phyloP scores from a whole-genome alignment of 2,329 filamentous ascomycete species.

The Cladosporium sp. region DNA sequence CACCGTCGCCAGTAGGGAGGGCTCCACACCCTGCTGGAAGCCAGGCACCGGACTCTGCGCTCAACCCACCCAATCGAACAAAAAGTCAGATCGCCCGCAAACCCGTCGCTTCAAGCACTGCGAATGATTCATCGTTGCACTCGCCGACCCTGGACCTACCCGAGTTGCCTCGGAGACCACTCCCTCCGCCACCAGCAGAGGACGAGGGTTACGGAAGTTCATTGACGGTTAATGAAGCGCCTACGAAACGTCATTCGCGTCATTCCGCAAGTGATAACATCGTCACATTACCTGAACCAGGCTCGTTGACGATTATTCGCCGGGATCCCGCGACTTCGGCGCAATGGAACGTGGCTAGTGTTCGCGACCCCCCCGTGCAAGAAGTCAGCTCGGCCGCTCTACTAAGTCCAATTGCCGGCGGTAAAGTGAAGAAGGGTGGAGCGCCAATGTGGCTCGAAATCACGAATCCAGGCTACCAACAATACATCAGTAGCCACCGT shows the following conservation, averaged over 20 bases:
- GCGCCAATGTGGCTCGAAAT: constrained; percentile 49
- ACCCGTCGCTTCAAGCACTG: constrained; percentile 14
- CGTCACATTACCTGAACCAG: constrained; percentile 11
- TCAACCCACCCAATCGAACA: constrained; percentile 10
- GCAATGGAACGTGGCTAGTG: constrained; percentile 48
- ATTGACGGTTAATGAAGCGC: constrained; percentile 19
- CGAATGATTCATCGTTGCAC: not conserved
- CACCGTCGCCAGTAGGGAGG: constrained; percentile 13
- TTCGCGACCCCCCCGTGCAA: constrained; percentile 39
- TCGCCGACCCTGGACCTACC: constrained; percentile 16
- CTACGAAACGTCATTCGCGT: constrained; percentile 17
- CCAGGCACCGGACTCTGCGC: constrained; percentile 2
- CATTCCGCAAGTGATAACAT: constrained; percentile 11
- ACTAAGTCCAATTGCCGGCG: constrained; percentile 23
- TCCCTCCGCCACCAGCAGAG: constrained; percentile 22
- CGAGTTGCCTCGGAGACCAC: constrained; percentile 16
- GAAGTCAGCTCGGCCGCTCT: constrained; percentile 40
- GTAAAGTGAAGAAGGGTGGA: constrained; percentile 32
- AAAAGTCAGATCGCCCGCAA: constrained; percentile 19
- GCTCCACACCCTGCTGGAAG: constrained; percentile 19
- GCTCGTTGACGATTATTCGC: constrained; percentile 43
- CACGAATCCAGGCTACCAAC: constrained; percentile 53
- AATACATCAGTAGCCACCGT: constrained; percentile 41
- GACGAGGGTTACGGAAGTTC: constrained; percentile 16
- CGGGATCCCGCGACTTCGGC: constrained; percentile 43